These are phyloP conservation scores for Yamadazyma endophytica DNA, from an alignment of 805 yeast species.

Conservation along the genomic window DNA sequence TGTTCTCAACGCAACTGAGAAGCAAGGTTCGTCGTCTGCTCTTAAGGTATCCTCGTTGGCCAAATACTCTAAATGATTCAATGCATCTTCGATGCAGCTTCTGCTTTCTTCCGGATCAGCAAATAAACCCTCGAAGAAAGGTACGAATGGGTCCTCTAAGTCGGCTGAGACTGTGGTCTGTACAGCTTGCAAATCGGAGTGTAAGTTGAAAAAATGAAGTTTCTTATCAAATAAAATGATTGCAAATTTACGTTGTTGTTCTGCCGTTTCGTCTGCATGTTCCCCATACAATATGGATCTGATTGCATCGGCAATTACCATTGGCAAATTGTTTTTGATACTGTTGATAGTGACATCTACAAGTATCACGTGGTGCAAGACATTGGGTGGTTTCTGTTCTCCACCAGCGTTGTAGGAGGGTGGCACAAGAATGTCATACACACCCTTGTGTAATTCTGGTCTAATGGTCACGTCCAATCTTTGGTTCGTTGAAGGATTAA, in stretches of 20 bases:
- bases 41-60: slow-evolving; percentile 29
- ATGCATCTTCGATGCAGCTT: slow-evolving; percentile 59
- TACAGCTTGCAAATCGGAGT: slow-evolving; percentile 51
- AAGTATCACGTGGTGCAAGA: slow-evolving; percentile 67
- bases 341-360: slow-evolving; percentile 66
- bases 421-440: slow-evolving; percentile 82
- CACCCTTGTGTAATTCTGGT: slow-evolving; percentile 79
- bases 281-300: slow-evolving; percentile 39
- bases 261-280: slow-evolving; percentile 12
- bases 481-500: slow-evolving; percentile 45
- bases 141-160: slow-evolving; percentile 75
- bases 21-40: slow-evolving; percentile 59
- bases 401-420: slow-evolving; percentile 56
- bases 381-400: slow-evolving; percentile 28
- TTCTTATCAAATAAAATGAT: slow-evolving; percentile 73
- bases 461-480: slow-evolving; percentile 60
- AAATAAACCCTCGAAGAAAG: slow-evolving; percentile 71
- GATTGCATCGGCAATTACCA: slow-evolving; percentile 66
- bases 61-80: slow-evolving; percentile 53
- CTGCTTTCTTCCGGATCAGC: slow-evolving; percentile 72
- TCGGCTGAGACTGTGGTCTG: slow-evolving; percentile 63
- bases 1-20: slow-evolving; percentile 72
- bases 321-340: slow-evolving; percentile 54
- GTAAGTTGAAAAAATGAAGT: slow-evolving; percentile 69
- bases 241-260: slow-evolving; percentile 44